Percentiles rank a stretch among this genome's conserved stretches.
phyloP scores from a whole-genome alignment of 306 rosid species.

The Citrullus amarus region DNA sequence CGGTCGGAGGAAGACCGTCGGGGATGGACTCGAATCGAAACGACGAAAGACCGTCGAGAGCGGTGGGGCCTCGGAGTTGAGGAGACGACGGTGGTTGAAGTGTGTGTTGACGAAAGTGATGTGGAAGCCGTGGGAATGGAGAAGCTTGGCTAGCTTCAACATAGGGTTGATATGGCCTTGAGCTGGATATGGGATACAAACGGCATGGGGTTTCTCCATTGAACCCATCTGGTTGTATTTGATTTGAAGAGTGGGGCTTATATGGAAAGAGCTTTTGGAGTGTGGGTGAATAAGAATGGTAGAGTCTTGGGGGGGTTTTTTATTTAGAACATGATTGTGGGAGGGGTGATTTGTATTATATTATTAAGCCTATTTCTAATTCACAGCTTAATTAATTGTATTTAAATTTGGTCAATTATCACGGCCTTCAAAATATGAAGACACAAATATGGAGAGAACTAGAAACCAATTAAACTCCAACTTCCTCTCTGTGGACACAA shows the following conservation, averaged over 20 bases:
- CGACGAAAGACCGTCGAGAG: conserved; percentile 23
- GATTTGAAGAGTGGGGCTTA: too few species aligned
- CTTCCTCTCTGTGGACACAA: too few species aligned
- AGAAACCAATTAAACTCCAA: too few species aligned
- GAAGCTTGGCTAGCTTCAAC: conserved; percentile 27
- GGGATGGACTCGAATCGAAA: conserved; percentile 22
- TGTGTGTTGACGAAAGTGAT: conserved; percentile 33
- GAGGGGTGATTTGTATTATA: too few species aligned
- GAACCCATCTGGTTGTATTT: neutral
- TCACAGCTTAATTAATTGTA: too few species aligned
- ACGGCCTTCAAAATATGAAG: too few species aligned
- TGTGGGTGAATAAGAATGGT: neutral
- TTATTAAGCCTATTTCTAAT: too few species aligned
- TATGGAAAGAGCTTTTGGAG: neutral
- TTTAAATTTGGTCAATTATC: too few species aligned
- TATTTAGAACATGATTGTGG: neutral
- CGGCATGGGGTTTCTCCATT: conserved; percentile 22
- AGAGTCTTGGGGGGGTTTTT: neutral
- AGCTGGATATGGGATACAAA: conserved; percentile 21
- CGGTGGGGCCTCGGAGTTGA: conserved; percentile 16
- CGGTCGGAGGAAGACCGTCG: conserved; percentile 20
- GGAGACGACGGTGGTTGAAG: conserved; percentile 31
- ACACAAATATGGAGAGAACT: too few species aligned
- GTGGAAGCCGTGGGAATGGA: conserved; percentile 29
- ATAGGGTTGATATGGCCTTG: conserved; percentile 35